Evolutionary conservation across 805 yeast genomes (phyloP).

Genomic region (Wickerhamomyces subpelliculosus): DNA sequence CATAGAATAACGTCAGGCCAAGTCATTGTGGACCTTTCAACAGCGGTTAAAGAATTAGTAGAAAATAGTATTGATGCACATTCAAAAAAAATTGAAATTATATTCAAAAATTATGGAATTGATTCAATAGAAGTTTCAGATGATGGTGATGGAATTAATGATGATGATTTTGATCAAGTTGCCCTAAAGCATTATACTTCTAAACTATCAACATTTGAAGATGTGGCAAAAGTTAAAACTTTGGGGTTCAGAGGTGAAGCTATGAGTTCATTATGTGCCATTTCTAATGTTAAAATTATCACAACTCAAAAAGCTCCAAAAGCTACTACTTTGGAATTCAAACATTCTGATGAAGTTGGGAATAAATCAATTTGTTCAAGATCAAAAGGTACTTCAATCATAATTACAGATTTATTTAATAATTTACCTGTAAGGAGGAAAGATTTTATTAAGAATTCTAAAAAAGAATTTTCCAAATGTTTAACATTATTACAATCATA

Average conservation of each 20-base stretch:
- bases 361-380: slow-evolving; percentile 40
- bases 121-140: slow-evolving; percentile 64
- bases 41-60: slow-evolving; percentile 77
- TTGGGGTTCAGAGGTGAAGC: slow-evolving; percentile 84
- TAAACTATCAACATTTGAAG: slow-evolving; percentile 50
- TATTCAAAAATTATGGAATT: slow-evolving; percentile 64
- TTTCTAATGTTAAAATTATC: slow-evolving; percentile 38
- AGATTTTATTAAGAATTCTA: slow-evolving; percentile 60
- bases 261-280: slow-evolving; percentile 58
- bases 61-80: slow-evolving; percentile 85
- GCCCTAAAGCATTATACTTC: slow-evolving; percentile 66
- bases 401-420: slow-evolving; percentile 52
- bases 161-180: slow-evolving; percentile 42
- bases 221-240: slow-evolving; percentile 42
- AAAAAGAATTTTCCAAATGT: slow-evolving; percentile 68
- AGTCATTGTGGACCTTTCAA: slow-evolving; percentile 72
- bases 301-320: slow-evolving; percentile 50
- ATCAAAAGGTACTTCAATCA: slow-evolving; percentile 62
- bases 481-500: slow-evolving; percentile 58
- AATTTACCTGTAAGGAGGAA: slow-evolving; percentile 77
- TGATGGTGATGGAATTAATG: slow-evolving; percentile 58
- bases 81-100: slow-evolving; percentile 59
- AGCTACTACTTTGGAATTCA: slow-evolving; percentile 51
- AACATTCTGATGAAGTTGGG: slow-evolving; percentile 44
- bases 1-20: slow-evolving; percentile 87